Evolutionary conservation across 805 yeast genomes (phyloP), one percentile per base, ranked within the genome.

Genomic region (Starmera amethionina): DNA sequence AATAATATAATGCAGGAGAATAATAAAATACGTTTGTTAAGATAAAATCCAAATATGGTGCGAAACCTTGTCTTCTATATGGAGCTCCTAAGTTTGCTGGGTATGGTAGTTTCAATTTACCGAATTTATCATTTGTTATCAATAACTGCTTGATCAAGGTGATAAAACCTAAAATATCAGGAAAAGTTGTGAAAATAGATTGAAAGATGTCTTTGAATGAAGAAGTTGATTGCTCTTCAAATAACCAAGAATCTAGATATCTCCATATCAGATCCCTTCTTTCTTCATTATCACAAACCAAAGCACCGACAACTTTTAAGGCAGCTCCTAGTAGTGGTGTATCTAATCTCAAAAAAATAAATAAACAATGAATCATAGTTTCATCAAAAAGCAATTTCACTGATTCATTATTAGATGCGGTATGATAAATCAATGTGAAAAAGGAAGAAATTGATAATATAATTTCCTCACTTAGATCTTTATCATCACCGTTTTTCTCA

Each of bases 21-120:
- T 75, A 72, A 7, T 70, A 72, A 47, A 88, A 75, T 0, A 88
- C 75, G 34, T 82, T 83, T 11, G 70, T 62, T n/a, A 83, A 52
- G 12, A 88, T 55, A 49, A 75, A 87, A 40, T 86, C 90, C 40
- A 84, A 56, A 50, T 89, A 90, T 3, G 93, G 87, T 75, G 88
- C 76, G 6, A 87, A 59, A 2, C 96, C 95, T 29, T 68, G 69
- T 29, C 64, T 72, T 49, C 95, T 70, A 46, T 77, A 73, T 0
- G 67, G 64, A 3, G 56, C 55, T 0, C 96, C 96, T 25, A 87
- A 56, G 39, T 71, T 75, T 7, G 64, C 49, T 1, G 95, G 95
- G 50, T 68, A 82, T 11, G 76, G 67, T 12, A 79, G 52, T 5
- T 51, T 41, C 30, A 49, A 52, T 30, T 65, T 66, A 13, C 73